Evolutionary conservation across 2,329 filamentous ascomycete species (phyloP), one percentile per base, ranked within the genome.

Genomic region (Colletotrichum viniferum): DNA sequence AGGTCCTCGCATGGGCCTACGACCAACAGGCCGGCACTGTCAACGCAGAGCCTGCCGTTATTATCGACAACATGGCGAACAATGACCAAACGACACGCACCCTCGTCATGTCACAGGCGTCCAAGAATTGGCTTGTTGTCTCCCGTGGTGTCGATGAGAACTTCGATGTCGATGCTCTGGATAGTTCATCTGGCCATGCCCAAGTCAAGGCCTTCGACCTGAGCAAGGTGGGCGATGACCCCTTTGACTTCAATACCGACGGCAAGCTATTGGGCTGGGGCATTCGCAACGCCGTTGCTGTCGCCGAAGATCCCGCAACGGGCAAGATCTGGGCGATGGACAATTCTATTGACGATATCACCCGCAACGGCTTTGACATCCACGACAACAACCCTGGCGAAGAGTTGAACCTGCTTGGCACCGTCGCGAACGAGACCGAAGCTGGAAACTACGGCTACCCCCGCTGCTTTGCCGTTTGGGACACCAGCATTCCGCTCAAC

Each of bases 401-500:
- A 80, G 92, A 95, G 83, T 83, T 96, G 81, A 95, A 95, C 82
- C 94, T 91, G 81, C 90, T 94, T 75, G 93, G 94, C 5, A 89
- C 88, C 73, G 85, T 94, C 62, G 16, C 83, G 60, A 84, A 86
- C 18, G 78, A 84, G 32, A 75, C 79, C 32, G 80, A 78, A 9
- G 78, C 76, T 5, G 78, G 88, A 69, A 82, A 78, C 69, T 77
- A 76, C 66, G 16, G 77, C n/a, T 76, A 78, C 69, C 77, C 77
- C 7, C 72, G 72, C 68, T 94, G 92, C 83, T 92, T 90, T 77
- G 86, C 92, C 3, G 88, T 91, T 5, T 94, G 92, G 92, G 85
- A 89, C 76, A 86, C 89, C 0, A 82, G 84, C 28, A 79, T 88
- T 64, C 88, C 89, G 4, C 79, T 86, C 48, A 78, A 83, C 9